Evolutionary conservation across 192 early-diverging fungal genomes (phyloP).

Genomic region (Chytriomyces sp.): DNA sequence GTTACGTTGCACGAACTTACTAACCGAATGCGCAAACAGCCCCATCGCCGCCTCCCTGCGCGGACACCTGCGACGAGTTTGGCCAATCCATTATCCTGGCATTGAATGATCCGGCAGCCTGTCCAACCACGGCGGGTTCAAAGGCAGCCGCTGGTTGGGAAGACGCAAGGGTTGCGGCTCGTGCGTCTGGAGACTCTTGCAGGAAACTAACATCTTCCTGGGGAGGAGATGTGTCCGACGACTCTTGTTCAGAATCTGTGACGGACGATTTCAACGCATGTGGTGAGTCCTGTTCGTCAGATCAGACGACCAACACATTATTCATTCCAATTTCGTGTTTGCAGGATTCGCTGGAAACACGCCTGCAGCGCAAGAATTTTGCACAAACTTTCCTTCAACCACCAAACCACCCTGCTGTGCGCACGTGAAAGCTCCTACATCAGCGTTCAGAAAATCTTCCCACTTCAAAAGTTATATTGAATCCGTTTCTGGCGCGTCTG

Average conservation of each 20-base stretch:
- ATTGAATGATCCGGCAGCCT: neutral
- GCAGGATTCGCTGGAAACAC: neutral
- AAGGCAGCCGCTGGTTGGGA: neutral
- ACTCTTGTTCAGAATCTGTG: neutral
- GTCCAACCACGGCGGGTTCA: neutral
- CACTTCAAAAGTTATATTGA: no score
- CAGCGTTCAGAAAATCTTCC: no score
- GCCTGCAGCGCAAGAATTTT: neutral
- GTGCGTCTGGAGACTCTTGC: neutral
- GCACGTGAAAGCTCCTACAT: no score
- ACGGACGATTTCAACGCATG: neutral
- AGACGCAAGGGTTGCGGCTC: neutral
- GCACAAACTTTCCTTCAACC: neutral
- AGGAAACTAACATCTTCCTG: neutral
- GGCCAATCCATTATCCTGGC: neutral
- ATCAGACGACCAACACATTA: neutral
- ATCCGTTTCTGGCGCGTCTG: no score
- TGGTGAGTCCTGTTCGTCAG: neutral
- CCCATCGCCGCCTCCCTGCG: neutral
- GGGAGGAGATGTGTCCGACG: neutral
- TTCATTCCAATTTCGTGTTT: neutral
- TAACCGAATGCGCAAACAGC: neutral
- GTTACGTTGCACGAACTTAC: neutral
- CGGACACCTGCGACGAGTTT: neutral
- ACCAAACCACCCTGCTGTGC: neutral